A percentile compares a stretch with the other conserved stretches of the same genome.
Evolutionary conservation across 2,329 filamentous ascomycete genomes (phyloP).

Genomic region (Gaeumannomyces tritici): DNA sequence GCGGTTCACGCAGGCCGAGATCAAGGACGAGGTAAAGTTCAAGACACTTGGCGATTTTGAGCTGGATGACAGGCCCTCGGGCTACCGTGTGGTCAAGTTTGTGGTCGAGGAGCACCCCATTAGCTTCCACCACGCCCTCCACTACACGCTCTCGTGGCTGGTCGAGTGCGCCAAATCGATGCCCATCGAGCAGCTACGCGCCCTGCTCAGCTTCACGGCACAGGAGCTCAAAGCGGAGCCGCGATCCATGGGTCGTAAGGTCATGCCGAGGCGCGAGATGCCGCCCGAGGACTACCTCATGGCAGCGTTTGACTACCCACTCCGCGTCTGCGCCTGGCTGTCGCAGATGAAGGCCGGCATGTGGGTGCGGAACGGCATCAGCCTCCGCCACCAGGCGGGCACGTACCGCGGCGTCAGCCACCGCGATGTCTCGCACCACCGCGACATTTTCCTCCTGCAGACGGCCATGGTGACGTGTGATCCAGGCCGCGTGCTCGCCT

Average conservation of each 20-base stretch:
- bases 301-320: constrained; percentile 82
- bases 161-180: constrained; percentile 80
- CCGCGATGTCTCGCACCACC: constrained; percentile 85
- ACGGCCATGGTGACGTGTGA: constrained; percentile 82
- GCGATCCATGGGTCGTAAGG: constrained; percentile 49
- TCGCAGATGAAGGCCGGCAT: constrained; percentile 97
- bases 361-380: constrained; percentile 98
- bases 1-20: constrained; percentile 77
- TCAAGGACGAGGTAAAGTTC: constrained; percentile 79
- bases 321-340: constrained; percentile 91
- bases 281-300: constrained; percentile 71
- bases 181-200: constrained; percentile 53
- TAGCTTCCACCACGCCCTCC: constrained; percentile 94
- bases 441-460: constrained; percentile 90
- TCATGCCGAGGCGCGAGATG: constrained; percentile 46
- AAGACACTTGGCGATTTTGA: constrained; percentile 70
- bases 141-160: constrained; percentile 94
- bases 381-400: constrained; percentile 85
- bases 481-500: constrained; percentile 73
- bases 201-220: constrained; percentile 62
- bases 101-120: constrained; percentile 82
- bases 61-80: constrained; percentile 51
- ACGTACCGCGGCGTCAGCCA: constrained; percentile 86
- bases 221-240: constrained; percentile 59
- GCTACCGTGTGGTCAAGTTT: constrained; percentile 71